Evolutionary conservation across 2,329 filamentous ascomycete genomes (phyloP), one percentile per base, ranked within the genome.

Genomic region (Chaetomium strumarium): DNA sequence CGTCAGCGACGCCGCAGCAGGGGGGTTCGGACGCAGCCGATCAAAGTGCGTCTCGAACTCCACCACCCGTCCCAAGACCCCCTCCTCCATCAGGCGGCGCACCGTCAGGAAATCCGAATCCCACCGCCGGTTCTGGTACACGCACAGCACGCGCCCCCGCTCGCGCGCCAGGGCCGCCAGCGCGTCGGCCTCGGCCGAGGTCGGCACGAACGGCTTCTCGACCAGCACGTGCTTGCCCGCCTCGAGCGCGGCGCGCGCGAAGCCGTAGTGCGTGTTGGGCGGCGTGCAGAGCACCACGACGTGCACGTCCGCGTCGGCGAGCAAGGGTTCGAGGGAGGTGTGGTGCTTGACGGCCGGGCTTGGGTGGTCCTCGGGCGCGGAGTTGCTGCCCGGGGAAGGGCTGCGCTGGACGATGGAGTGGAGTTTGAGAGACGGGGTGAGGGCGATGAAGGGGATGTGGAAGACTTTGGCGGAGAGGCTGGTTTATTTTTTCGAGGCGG

Each of bases 11-110:
- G 73, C 65, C 20, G 82, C 40, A 63, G 44, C 64, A 29, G 83
- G 79, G 37, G 76, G 72, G 30, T 75, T 74, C 13, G 84, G 75
- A 16, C 83, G 79, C 70, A 86, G 84, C 16, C 88, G 81, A 67
- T 92, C 88, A 64, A 91, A 91, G 71, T 91, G 87, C 19, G 85
- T 86, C 68, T 90, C 81, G 63, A 86, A 88, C 70, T 92, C 87
- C 49, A 86, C 77, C 37, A 91, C 71, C n/a, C 86, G 78, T 49
- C 88, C 88, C 4, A 92, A 73, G 0, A 72, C 72, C 36, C 76
- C 79, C 30, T 78, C 74, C 12, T 70, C 68, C 34, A 90, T 63
- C 24, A 91, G 75, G 59, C 83, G 76, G 60, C 75, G 75, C 42
- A 90, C 73, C 0, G 86, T 88, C 42, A 86, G 69, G 70, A 88